phyloP scores from a whole-genome alignment of 345 rosid species.

The Camelina sativa region DNA sequence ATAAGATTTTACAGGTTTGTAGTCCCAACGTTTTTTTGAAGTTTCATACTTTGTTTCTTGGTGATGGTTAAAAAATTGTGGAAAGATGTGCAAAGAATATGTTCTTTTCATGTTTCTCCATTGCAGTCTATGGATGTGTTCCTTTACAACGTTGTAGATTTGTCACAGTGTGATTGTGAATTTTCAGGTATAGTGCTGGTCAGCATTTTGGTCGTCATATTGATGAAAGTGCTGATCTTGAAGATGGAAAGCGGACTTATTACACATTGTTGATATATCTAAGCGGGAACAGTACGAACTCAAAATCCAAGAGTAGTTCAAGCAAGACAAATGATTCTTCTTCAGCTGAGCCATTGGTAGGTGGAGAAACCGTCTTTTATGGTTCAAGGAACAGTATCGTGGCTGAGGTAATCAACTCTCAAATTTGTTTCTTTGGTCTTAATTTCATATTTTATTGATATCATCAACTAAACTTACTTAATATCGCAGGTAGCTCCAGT shows the following conservation, averaged over 20 bases:
- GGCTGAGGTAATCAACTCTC: slow-evolving; percentile 64
- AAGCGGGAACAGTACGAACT: slow-evolving; percentile 58
- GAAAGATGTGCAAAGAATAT: not conserved
- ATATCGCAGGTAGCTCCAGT: slow-evolving; percentile 71
- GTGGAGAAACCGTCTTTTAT: slow-evolving; percentile 97
- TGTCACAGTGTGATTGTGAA: not conserved
- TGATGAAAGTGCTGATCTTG: slow-evolving; percentile 81
- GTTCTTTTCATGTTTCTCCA: not conserved
- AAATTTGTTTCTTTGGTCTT: not conserved
- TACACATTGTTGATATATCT: slow-evolving; percentile 88
- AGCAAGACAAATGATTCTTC: slow-evolving; percentile 52
- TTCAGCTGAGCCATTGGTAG: slow-evolving; percentile 59
- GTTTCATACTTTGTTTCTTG: not conserved
- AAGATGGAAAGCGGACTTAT: slow-evolving; percentile 69
- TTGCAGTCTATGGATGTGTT: not conserved
- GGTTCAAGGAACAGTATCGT: slow-evolving; percentile 71
- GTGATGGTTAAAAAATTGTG: slow-evolving; percentile 9
- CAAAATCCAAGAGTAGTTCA: slow-evolving; percentile 51
- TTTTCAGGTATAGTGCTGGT: slow-evolving; percentile 78
- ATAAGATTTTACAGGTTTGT: slow-evolving; percentile 79
- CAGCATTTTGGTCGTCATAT: slow-evolving; percentile 88
- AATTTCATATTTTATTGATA: not conserved
- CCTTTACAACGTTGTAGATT: not conserved
- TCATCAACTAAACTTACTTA: not conserved
- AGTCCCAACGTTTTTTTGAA: not conserved